These are phyloP conservation scores for Phyllostachys edulis DNA, from an alignment of 176 grass and related monocot species.

Conservation along the genomic window DNA sequence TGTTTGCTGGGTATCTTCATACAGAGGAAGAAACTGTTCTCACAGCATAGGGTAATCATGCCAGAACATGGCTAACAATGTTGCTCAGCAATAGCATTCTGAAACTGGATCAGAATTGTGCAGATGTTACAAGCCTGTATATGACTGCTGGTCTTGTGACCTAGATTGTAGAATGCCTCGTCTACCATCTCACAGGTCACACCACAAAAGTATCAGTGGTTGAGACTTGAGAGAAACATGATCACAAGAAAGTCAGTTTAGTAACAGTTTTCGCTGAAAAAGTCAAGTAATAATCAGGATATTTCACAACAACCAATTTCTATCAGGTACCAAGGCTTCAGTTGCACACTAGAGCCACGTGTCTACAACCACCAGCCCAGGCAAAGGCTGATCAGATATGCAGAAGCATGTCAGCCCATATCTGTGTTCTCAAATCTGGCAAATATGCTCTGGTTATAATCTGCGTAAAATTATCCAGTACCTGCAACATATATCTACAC, in stretches of 20 bases:
- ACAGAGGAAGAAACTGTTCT: not conserved
- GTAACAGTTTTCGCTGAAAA: not conserved
- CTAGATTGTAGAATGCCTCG: not conserved
- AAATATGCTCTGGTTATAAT: not conserved
- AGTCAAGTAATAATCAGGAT: not conserved
- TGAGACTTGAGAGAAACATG: not conserved
- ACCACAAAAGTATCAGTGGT: not conserved
- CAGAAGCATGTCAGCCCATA: not conserved
- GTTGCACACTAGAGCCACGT: slow-evolving; percentile 36
- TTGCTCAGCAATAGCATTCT: not conserved
- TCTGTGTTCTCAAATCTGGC: not conserved
- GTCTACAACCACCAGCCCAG: slow-evolving; percentile 15
- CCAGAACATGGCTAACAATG: not conserved
- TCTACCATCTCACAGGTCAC: not conserved
- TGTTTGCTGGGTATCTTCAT: not conserved
- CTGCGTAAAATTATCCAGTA: not conserved
- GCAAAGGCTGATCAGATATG: slow-evolving; percentile 16
- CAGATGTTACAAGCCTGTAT: not conserved
- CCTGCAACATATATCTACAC: not conserved
- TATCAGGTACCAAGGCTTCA: not conserved
- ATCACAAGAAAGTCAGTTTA: slow-evolving; percentile 7
- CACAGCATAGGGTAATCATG: not conserved
- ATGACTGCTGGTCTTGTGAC: not conserved
- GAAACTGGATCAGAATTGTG: not conserved
- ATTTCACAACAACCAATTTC: slow-evolving; percentile 4